Evolutionary conservation across 805 yeast genomes (phyloP).

Genomic region (Clavispora fructus): DNA sequence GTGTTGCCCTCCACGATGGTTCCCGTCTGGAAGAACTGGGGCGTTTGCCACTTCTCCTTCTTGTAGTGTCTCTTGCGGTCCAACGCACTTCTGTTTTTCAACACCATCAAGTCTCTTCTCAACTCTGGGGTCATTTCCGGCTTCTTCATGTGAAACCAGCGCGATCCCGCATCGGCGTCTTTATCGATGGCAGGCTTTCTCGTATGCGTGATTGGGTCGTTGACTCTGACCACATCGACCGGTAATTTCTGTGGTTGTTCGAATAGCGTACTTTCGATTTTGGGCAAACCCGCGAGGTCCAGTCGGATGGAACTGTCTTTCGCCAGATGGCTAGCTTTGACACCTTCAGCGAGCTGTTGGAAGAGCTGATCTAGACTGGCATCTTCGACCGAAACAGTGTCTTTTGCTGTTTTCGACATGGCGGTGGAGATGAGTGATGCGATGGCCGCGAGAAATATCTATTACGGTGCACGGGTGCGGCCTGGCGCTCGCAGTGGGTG

Average conservation of each 20-base stretch:
- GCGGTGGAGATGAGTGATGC: background rate
- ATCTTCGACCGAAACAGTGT: slow-evolving; percentile 1
- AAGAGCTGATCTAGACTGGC: slow-evolving; percentile 29
- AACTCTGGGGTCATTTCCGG: slow-evolving; percentile 39
- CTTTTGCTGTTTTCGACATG: background rate
- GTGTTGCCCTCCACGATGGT: slow-evolving; percentile 78
- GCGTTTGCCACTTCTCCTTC: slow-evolving; percentile 72
- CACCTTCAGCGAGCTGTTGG: slow-evolving; percentile 23
- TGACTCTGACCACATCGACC: slow-evolving; percentile 26
- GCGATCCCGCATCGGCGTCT: slow-evolving; percentile 13
- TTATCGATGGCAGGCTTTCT: slow-evolving; percentile 3
- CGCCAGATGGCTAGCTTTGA: slow-evolving; percentile 10
- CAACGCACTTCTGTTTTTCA: slow-evolving; percentile 82
- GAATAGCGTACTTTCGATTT: slow-evolving; percentile 29
- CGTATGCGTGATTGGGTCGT: slow-evolving; percentile 21
- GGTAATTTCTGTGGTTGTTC: slow-evolving; percentile 11
- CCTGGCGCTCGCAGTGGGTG: too few species aligned
- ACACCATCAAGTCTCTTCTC: slow-evolving; percentile 70
- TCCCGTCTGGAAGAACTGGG: slow-evolving; percentile 83
- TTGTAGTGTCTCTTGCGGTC: slow-evolving; percentile 96
- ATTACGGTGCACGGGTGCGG: background rate
- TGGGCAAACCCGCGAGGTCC: slow-evolving; percentile 35
- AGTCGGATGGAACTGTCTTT: slow-evolving; percentile 23
- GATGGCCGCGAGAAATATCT: background rate
- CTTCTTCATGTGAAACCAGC: slow-evolving; percentile 16